Conservation (phyloP, 164 flowering plant species). For the Vitis riparia region DNA sequence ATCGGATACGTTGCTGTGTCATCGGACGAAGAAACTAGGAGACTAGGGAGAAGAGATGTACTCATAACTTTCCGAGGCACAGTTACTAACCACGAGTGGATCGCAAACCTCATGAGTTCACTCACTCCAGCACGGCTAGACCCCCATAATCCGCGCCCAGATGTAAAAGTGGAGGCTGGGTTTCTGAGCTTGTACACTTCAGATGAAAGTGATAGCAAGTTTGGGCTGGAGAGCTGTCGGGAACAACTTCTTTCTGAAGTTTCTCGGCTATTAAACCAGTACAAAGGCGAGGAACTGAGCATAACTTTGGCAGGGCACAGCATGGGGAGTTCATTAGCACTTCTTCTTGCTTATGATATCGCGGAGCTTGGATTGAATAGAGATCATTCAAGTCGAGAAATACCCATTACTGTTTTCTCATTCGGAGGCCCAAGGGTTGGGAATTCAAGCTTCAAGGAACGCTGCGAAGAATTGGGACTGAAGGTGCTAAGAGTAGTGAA, state of each 20-base stretch:
- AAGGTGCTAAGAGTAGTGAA: conserved; percentile 72
- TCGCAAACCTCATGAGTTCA: conserved; percentile 75
- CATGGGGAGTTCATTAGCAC: conserved; percentile 83
- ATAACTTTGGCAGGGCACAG: conserved; percentile 83
- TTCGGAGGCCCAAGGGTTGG: conserved; percentile 89
- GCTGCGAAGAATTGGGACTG: conserved; percentile 76
- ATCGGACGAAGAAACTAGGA: conserved; percentile 36
- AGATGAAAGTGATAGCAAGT: conserved; percentile 26
- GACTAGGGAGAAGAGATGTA: conserved; percentile 70
- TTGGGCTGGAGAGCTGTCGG: conserved; percentile 43
- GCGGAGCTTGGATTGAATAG: conserved; percentile 65
- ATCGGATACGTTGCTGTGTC: conserved; percentile 79
- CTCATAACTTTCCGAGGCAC: conserved; percentile 75
- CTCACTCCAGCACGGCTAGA: conserved; percentile 68
- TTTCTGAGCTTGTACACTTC: conserved; percentile 48
- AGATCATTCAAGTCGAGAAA: not conserved
- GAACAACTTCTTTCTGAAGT: conserved; percentile 55
- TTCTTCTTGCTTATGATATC: conserved; percentile 72
- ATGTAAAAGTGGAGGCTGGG: conserved; percentile 67
- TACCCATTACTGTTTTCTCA: conserved; percentile 70
- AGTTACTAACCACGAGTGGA: conserved; percentile 71
- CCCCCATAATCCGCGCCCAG: conserved; percentile 49
- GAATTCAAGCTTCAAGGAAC: conserved; percentile 55
- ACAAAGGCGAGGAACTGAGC: conserved; percentile 65
- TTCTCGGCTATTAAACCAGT: conserved; percentile 28